Evolutionary conservation across 495 filamentous ascomycete species (phyloP).

Genomic region (Pseudevernia furfuracea): DNA sequence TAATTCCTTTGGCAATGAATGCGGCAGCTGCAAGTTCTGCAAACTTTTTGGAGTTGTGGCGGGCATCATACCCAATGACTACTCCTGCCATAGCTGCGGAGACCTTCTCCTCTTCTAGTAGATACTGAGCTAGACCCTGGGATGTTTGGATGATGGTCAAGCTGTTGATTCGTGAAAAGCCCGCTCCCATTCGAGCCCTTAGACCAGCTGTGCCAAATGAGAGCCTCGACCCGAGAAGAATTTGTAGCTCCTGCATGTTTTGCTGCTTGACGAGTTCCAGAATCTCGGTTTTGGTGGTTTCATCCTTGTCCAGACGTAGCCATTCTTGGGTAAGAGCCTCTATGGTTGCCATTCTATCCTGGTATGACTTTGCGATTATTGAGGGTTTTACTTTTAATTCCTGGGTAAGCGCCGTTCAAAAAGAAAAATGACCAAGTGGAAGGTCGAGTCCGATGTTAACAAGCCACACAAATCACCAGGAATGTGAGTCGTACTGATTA

Average conservation of each 20-base stretch:
- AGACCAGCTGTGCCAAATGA: constrained; percentile 66
- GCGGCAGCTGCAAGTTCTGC: constrained; percentile 57
- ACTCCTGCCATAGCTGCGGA: constrained; percentile 40
- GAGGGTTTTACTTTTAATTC: too few relatives aligned
- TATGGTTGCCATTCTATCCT: neutral
- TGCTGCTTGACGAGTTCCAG: constrained; percentile 42
- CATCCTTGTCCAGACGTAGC: constrained; percentile 59
- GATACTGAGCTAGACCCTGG: constrained; percentile 59
- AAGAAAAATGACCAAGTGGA: neutral
- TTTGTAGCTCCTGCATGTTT: constrained; percentile 47
- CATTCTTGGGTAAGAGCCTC: constrained; percentile 39
- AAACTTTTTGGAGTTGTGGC: constrained; percentile 59
- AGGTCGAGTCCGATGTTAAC: neutral
- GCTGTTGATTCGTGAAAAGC: constrained; percentile 62
- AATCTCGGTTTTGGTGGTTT: constrained; percentile 52
- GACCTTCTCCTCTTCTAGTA: constrained; percentile 37
- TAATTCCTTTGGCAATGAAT: constrained; percentile 54
- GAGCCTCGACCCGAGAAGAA: constrained; percentile 51
- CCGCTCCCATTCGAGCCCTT: constrained; percentile 61
- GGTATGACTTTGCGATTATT: neutral
- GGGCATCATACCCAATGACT: constrained; percentile 62
- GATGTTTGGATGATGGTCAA: constrained; percentile 67
- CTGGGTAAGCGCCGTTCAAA: too few relatives aligned
- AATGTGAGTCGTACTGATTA: neutral
- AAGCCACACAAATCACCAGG: neutral